Base-by-base conservation (phyloP, 2,329 filamentous ascomycete species). In the Clarireedia homoeocarpa region DNA sequence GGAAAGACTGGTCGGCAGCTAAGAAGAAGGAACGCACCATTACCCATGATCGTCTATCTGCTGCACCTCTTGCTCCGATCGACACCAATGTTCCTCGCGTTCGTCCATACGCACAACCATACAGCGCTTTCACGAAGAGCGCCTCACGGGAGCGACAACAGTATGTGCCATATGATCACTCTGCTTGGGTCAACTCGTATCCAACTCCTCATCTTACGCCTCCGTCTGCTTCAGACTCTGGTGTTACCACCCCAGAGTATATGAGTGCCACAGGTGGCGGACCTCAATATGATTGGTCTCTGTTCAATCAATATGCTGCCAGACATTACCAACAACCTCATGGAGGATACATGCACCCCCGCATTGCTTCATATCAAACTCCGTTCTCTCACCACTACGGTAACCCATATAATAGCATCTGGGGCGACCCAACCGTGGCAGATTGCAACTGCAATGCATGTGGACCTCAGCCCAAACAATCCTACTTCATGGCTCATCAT, bases 1-100 rank as follows among this genome's bases (percentile, higher is more conserved):
- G 85, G 85, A 78, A 83, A 56, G 78, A 78, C 27, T 88, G 83
- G 74, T 76, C 69, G 71, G 74, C 63, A 66, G 71, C 56, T 71
- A 77, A 64, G 59, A 69, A 72, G 73, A 63, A 71, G 70, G 53
- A 69, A 66, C 67, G 64, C 46, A 65, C 63, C 38, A 63, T 64
- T 5, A 66, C 66, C 4, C 63, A 68, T 24, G 62, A 75, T 71
- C 61, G 75, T 72, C 62, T 72, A 68, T 49, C 45, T 10, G 45
- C 52, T n/a, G 45, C 24, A 5, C 36, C 52, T 27, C 45, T 47
- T 36, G 62, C 67, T 34, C 65, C 65, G 51, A 79, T 88, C 60
- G 81, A 88, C 65, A 88, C 84, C 52, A 84, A 80, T 61, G 72
- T 86, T 56, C 73, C 81, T 60, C 76, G 81, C 57, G 71, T 55